Evolutionary conservation across 2,329 filamentous ascomycete genomes (phyloP).

Genomic region (Tolypocladium tundrense): DNA sequence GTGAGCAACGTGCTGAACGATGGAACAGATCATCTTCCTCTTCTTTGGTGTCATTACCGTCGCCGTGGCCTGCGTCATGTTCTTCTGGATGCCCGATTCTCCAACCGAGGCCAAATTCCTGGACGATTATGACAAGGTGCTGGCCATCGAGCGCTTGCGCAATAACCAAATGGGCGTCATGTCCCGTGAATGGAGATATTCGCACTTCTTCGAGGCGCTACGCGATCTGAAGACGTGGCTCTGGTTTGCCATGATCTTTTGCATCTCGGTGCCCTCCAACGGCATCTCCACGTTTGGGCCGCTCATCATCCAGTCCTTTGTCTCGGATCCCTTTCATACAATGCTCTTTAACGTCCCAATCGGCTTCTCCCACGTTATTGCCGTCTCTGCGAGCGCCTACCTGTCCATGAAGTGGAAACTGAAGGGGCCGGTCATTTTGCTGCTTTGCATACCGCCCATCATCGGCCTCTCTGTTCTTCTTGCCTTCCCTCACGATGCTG

Average conservation of each 20-base stretch:
- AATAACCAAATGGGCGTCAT: conserved; percentile 45
- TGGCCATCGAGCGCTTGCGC: conserved; percentile 43
- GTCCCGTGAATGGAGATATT: conserved; percentile 39
- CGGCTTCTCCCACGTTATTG: conserved; percentile 47
- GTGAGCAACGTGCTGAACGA: background rate
- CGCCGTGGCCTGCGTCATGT: conserved; percentile 32
- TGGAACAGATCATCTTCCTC: conserved; percentile 38
- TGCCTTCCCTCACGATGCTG: conserved; percentile 31
- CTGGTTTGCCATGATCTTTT: conserved; percentile 43
- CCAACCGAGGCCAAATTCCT: conserved; percentile 41
- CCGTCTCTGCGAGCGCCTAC: conserved; percentile 46
- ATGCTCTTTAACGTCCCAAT: conserved; percentile 53
- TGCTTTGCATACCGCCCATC: conserved; percentile 48
- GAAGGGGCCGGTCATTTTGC: conserved; percentile 44
- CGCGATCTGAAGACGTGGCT: conserved; percentile 51
- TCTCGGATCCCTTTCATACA: conserved; percentile 44
- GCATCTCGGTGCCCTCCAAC: conserved; percentile 47
- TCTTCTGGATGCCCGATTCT: conserved; percentile 37
- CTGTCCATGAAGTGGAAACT: conserved; percentile 43
- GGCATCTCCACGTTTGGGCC: conserved; percentile 49
- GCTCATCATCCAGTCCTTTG: conserved; percentile 49
- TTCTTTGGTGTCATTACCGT: conserved; percentile 43
- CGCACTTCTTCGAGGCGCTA: conserved; percentile 42
- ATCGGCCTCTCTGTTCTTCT: conserved; percentile 45
- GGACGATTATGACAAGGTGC: conserved; percentile 36